A percentile compares a stretch with the other conserved stretches of the same genome.
Evolutionary conservation across 1,139 yeast species (phyloP).

Genomic region (Diutina mesorugosa): DNA sequence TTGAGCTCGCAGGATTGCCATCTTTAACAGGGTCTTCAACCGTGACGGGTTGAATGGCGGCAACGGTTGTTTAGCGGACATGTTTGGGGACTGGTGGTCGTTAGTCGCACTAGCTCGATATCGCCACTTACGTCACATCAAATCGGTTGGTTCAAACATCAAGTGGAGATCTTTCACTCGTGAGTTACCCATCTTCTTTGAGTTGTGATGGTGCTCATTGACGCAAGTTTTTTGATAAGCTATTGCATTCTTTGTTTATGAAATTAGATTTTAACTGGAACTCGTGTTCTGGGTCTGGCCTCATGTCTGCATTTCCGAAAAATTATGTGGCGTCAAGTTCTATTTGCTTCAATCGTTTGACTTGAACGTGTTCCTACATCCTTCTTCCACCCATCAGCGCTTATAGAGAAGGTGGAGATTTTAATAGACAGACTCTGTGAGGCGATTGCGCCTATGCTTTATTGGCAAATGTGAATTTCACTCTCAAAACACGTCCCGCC

Average conservation of each 20-base stretch:
- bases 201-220: neutral
- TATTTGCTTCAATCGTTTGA: no score
- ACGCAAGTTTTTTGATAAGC: neutral
- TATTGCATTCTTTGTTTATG: neutral
- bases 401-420: neutral
- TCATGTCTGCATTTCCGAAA: no score
- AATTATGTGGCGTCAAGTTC: no score
- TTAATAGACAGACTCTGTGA: neutral
- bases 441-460: neutral
- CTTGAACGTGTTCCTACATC: no score
- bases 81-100: neutral
- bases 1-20: conserved; percentile 71
- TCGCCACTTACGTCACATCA: neutral
- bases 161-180: no score
- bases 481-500: neutral
- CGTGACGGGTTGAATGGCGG: conserved; percentile 20
- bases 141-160: no score
- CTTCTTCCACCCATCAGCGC: neutral
- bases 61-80: neutral
- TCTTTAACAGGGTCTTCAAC: conserved; percentile 60
- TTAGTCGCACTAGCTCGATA: neutral
- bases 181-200: no score
- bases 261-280: no score
- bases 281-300: no score
- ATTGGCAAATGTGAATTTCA: neutral